Conservation (phyloP, 2,329 filamentous ascomycete species). For the Aspergillus hortae region DNA sequence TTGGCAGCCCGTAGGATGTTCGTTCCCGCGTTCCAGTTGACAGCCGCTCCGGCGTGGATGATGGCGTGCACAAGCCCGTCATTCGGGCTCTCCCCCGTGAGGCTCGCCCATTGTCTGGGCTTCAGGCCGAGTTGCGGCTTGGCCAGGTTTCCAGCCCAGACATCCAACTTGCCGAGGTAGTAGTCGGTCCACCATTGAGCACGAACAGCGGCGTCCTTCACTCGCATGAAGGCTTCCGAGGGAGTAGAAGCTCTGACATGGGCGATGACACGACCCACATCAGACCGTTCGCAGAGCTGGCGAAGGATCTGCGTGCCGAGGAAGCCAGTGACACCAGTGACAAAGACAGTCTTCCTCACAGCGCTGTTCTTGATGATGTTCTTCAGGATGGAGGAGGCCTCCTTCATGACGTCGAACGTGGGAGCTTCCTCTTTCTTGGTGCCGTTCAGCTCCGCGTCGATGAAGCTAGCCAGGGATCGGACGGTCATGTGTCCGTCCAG, state of each 20-base stretch:
- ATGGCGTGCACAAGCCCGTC: slow-evolving; percentile 9
- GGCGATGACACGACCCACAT: slow-evolving; percentile 13
- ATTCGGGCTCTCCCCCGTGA: slow-evolving; percentile 4
- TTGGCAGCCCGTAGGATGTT: slow-evolving; percentile 7
- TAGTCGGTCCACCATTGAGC: slow-evolving; percentile 17
- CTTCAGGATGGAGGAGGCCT: slow-evolving; percentile 7
- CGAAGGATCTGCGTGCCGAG: slow-evolving; percentile 20
- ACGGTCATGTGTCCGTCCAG: slow-evolving; percentile 13
- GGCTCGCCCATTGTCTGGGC: slow-evolving; percentile 1
- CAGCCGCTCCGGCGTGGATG: slow-evolving; percentile 8
- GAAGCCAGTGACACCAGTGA: slow-evolving; percentile 21
- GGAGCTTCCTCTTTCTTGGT: not conserved
- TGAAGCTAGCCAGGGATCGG: slow-evolving; percentile 7
- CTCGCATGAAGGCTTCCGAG: not conserved
- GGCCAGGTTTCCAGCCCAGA: slow-evolving; percentile 19
- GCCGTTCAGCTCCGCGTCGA: slow-evolving; percentile 9
- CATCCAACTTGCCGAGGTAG: slow-evolving; percentile 14
- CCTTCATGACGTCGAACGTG: slow-evolving; percentile 11
- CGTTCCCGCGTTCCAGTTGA: slow-evolving; percentile 7
- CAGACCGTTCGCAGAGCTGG: slow-evolving; percentile 9
- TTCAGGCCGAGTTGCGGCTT: slow-evolving; percentile 6
- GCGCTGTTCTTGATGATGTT: slow-evolving; percentile 2
- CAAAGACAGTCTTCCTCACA: slow-evolving; percentile 12
- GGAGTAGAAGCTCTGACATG: slow-evolving; percentile 13
- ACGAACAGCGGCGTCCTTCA: slow-evolving; percentile 7